Evolutionary conservation across 2,329 filamentous ascomycete genomes (phyloP), one percentile per base, ranked within the genome.

Genomic region (Apiospora rasikravindrae): DNA sequence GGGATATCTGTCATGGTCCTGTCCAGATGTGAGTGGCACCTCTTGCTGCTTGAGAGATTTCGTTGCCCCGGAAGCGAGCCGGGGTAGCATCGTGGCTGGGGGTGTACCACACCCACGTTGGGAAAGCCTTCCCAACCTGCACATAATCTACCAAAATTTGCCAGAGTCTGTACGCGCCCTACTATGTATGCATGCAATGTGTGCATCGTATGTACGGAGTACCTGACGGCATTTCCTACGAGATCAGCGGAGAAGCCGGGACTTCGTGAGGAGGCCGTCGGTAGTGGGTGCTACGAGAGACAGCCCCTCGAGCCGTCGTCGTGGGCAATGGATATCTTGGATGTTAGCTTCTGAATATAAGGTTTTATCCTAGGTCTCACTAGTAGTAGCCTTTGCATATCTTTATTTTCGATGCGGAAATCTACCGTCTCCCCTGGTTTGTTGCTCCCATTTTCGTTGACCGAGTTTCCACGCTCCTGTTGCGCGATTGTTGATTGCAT

Each of bases 121-220:
- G 33, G 33, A n/a, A n/a, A 40, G 29, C 49, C 24, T 26, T 24
- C n/a, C n/a, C n/a, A 51, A 64, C 40, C 57, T 64, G 57, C 57
- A 64, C 57, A 64, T 40, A 64, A 64, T 40, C 57, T 64, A 64
- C 57, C 57, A 61, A 6, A 11, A 40, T 33, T 22, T 64, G 33
- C 10, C 57, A 64, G 57, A 64, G 19, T 64, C 57, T 64, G 57
- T 64, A 64, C 57, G 57, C 57, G 33, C 57, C 57, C 57, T 64
- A 64, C 57, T n/a, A 64, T 64, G 57, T 33, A 61, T 37, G 53
- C 53, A 61, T 19, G n/a, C n/a, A n/a, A n/a, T 37, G 53, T 33
- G 53, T 33, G 53, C 29, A 37, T 61, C 26, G 29, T 64, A 40
- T 33, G 53, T 37, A 33, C 29, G n/a, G 40, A 19, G 29, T 64